Conservation (phyloP, 345 rosid genomes). For the Syzygium aqueum region DNA sequence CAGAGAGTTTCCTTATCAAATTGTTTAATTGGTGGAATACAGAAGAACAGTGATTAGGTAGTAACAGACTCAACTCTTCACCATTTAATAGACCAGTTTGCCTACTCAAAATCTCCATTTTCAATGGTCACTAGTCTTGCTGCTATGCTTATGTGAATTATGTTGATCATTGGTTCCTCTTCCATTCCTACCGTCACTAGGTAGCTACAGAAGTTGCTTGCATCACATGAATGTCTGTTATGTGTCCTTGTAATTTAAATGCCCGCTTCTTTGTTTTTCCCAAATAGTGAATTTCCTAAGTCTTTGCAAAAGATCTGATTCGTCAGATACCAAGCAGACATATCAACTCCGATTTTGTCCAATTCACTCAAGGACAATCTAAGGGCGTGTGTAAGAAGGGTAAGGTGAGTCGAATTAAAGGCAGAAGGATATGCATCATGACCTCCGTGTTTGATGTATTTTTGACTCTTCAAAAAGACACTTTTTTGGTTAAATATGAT, state of each 20-base stretch:
- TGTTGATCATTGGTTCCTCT: neutral
- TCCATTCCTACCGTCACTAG: neutral
- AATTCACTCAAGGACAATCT: neutral
- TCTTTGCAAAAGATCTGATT: neutral
- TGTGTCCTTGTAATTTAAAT: neutral
- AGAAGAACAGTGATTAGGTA: neutral
- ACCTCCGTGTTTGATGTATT: neutral
- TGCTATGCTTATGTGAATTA: neutral
- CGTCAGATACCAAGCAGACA: neutral
- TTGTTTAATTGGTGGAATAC: neutral
- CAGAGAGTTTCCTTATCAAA: neutral
- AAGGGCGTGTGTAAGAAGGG: neutral
- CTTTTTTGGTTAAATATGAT: neutral
- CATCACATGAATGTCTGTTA: neutral
- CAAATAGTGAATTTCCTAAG: neutral
- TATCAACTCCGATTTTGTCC: neutral
- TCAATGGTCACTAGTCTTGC: neutral
- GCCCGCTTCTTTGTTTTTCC: neutral
- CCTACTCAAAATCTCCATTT: neutral
- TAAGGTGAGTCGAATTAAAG: neutral
- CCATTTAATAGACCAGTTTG: neutral
- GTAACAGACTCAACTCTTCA: neutral
- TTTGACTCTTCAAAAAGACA: neutral
- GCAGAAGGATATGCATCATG: neutral
- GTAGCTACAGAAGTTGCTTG: neutral